phyloP scores from a whole-genome alignment of 164 flowering plant genomes.

The Litsea cubeba region DNA sequence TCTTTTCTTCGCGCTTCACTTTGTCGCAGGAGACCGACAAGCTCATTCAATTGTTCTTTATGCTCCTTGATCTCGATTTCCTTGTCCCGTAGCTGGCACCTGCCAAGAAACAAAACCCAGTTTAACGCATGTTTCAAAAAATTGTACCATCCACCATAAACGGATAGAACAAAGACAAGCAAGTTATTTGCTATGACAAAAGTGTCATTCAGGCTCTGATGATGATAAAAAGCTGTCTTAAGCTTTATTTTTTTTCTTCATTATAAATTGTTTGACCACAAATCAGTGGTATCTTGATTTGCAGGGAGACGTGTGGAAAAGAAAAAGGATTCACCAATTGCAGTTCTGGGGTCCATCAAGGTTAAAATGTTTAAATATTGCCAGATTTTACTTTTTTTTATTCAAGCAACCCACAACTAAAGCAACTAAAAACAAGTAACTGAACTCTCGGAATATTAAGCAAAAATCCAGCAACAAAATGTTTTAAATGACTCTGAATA shows the following conservation, averaged over 20 bases:
- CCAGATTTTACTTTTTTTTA: neutral
- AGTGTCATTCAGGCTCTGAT: no score
- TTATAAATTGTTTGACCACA: neutral
- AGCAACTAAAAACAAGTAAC: neutral
- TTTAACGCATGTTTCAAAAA: neutral
- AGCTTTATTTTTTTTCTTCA: no score
- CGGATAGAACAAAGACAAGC: no score
- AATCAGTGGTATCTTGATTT: neutral
- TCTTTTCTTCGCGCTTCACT: constrained; percentile 85
- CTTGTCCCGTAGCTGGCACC: constrained; percentile 83
- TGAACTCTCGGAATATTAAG: neutral
- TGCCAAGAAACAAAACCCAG: constrained; percentile 16
- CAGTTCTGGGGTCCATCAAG: neutral
- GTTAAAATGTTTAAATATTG: neutral
- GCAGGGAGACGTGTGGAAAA: neutral
- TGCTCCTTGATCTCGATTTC: constrained; percentile 81
- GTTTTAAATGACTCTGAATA: neutral
- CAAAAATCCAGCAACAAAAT: neutral
- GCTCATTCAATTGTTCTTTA: constrained; percentile 88
- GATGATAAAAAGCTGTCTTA: no score
- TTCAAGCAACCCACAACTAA: neutral
- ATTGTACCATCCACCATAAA: constrained; percentile 2
- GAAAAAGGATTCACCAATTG: neutral
- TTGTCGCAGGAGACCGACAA: constrained; percentile 65
- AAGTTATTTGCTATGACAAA: neutral